phyloP scores from a whole-genome alignment of 75 land plant genomes.

The Larix kaempferi region DNA sequence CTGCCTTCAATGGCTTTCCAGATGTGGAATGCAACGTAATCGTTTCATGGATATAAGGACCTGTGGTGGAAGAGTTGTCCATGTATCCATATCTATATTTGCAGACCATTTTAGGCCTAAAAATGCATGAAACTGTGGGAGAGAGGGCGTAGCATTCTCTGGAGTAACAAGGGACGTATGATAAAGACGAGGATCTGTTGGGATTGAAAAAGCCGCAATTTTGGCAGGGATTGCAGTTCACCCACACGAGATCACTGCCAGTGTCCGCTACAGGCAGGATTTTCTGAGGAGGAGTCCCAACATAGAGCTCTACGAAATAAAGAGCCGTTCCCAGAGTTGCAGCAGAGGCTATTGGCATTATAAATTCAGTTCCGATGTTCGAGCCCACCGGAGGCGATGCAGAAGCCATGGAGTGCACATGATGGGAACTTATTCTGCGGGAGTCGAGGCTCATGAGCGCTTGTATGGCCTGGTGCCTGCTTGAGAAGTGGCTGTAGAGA shows the following conservation, averaged over 20 bases:
- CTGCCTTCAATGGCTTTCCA: constrained; percentile 8
- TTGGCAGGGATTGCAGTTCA: constrained; percentile 27
- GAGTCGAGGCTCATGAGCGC: not conserved
- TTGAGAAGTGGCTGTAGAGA: not conserved
- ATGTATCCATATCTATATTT: constrained; percentile 32
- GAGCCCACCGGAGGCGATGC: not conserved
- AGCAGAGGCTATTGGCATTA: constrained; percentile 32
- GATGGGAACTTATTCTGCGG: not conserved
- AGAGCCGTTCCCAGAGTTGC: constrained; percentile 39
- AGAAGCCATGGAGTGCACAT: not conserved
- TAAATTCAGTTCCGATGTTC: constrained; percentile 6
- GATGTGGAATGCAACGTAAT: constrained; percentile 17
- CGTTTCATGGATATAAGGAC: constrained; percentile 40
- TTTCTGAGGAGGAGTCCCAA: constrained; percentile 62
- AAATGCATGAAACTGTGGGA: constrained; percentile 11
- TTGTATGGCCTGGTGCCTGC: not conserved
- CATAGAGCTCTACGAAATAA: constrained; percentile 49
- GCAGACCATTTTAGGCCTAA: constrained; percentile 15
- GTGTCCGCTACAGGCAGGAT: constrained; percentile 55
- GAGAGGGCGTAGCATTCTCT: constrained; percentile 13
- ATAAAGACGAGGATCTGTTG: constrained; percentile 17
- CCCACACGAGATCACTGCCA: constrained; percentile 76
- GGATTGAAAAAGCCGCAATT: constrained; percentile 15
- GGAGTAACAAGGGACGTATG: constrained; percentile 26
- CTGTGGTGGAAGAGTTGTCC: constrained; percentile 28